These are phyloP conservation scores for Wickerhamomyces hampshirensis DNA, from an alignment of 805 yeast species.

Conservation along the genomic window DNA sequence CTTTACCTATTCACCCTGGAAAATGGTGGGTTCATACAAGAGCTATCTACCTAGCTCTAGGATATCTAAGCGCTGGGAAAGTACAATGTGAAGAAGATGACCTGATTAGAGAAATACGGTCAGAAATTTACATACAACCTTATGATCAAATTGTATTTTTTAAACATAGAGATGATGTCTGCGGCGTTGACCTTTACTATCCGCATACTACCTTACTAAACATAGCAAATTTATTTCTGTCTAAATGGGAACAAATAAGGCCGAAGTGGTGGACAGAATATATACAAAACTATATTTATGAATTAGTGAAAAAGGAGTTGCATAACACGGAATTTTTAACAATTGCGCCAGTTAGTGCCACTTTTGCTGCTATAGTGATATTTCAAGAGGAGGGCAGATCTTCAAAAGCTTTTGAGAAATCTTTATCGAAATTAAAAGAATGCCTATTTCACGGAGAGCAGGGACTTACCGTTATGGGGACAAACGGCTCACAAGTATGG, in stretches of 20 bases:
- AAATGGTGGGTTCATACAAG: conserved; percentile 99
- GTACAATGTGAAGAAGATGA: conserved; percentile 58
- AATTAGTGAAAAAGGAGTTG: conserved; percentile 67
- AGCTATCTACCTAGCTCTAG: conserved; percentile 82
- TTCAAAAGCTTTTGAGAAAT: conserved; percentile 52
- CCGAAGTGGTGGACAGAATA: conserved; percentile 65
- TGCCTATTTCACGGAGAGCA: conserved; percentile 79
- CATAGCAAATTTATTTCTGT: conserved; percentile 52
- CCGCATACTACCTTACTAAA: conserved; percentile 78
- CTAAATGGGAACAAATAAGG: conserved; percentile 64
- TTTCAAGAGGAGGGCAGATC: conserved; percentile 65
- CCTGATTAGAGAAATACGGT: conserved; percentile 58
- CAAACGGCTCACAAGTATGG: conserved; percentile 98
- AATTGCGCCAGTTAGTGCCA: conserved; percentile 93
- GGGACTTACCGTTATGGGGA: conserved; percentile 93
- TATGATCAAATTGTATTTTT: conserved; percentile 66
- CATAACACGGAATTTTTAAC: conserved; percentile 74
- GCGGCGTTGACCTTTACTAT: conserved; percentile 89
- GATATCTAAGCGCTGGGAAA: conserved; percentile 63
- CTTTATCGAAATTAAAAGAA: conserved; percentile 63
- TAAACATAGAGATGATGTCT: conserved; percentile 73
- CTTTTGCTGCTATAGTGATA: conserved; percentile 72
- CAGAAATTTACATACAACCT: conserved; percentile 69
- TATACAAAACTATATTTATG: conserved; percentile 50
- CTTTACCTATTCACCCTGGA: conserved; percentile 84